Conservation (phyloP, 2,329 filamentous ascomycete species). For the Pseudomassariella vexata region DNA sequence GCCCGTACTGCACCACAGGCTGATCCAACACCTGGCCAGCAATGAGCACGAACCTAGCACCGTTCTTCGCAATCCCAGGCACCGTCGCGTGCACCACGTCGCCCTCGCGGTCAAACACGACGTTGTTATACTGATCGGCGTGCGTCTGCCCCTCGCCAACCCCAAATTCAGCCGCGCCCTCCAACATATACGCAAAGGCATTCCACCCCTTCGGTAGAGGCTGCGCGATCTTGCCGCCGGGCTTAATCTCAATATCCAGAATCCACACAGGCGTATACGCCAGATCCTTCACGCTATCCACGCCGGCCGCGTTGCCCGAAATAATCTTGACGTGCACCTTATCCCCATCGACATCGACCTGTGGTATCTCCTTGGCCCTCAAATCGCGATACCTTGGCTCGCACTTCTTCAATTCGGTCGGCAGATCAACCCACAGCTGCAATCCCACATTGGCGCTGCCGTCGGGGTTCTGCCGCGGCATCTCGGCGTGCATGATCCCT, state of each 20-base stretch:
- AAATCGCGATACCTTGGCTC: constrained; percentile 92
- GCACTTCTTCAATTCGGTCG: constrained; percentile 73
- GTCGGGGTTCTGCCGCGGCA: constrained; percentile 76
- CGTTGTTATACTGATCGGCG: constrained; percentile 74
- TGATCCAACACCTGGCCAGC: constrained; percentile 66
- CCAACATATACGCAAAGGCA: constrained; percentile 80
- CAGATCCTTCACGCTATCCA: constrained; percentile 82
- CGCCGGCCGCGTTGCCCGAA: constrained; percentile 74
- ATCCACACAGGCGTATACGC: constrained; percentile 98
- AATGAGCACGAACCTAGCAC: constrained; percentile 53
- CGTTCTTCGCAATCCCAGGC: constrained; percentile 52
- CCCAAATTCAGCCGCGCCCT: constrained; percentile 63
- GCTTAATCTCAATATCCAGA: constrained; percentile 73
- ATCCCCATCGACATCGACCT: constrained; percentile 63
- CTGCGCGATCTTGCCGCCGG: constrained; percentile 74
- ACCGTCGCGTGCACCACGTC: constrained; percentile 71
- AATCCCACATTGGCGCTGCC: constrained; percentile 77
- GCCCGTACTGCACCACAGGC: constrained; percentile 65
- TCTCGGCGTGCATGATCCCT: constrained; percentile 93
- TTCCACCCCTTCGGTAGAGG: constrained; percentile 77
- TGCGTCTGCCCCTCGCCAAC: constrained; percentile 42
- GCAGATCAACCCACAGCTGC: constrained; percentile 94
- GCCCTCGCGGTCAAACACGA: constrained; percentile 77
- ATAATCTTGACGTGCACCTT: constrained; percentile 85
- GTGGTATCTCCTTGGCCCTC: constrained; percentile 70